A percentile compares a stretch with the other conserved stretches of the same genome.
Conservation (phyloP, 805 yeast genomes). For the Ogataea pignaliae region DNA sequence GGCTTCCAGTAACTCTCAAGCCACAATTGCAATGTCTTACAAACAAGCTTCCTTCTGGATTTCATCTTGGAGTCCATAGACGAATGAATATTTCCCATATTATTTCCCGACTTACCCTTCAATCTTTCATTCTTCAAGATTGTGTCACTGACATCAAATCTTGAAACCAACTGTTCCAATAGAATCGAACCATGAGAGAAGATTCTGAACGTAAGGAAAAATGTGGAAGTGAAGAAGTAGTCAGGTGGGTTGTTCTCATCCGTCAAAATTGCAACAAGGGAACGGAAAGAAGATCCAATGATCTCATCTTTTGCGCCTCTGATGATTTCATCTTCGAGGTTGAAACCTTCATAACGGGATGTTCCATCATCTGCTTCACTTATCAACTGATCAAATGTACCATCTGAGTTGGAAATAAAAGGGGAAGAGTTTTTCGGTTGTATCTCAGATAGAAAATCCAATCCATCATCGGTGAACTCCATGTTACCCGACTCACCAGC, state of each 20-base stretch:
- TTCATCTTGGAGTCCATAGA: slow-evolving; percentile 42
- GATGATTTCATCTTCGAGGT: slow-evolving; percentile 41
- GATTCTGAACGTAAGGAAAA: slow-evolving; percentile 70
- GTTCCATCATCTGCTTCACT: slow-evolving; percentile 2
- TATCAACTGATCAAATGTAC: slow-evolving; percentile 18
- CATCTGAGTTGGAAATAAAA: slow-evolving; percentile 22
- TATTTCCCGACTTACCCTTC: slow-evolving; percentile 13
- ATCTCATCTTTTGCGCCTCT: slow-evolving; percentile 48
- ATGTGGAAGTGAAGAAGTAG: slow-evolving; percentile 64
- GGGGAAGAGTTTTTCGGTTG: slow-evolving; percentile 24
- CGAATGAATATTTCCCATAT: slow-evolving; percentile 35
- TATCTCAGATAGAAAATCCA: slow-evolving; percentile 35
- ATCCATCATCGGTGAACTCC: slow-evolving; percentile 44
- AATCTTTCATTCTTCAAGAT: slow-evolving; percentile 26
- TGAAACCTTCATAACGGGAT: slow-evolving; percentile 3
- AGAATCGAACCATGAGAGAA: slow-evolving; percentile 66
- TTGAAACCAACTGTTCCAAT: slow-evolving; percentile 58
- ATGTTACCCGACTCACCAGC: slow-evolving; percentile 48
- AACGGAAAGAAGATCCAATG: slow-evolving; percentile 68
- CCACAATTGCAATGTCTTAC: slow-evolving; percentile 76
- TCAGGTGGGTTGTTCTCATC: slow-evolving; percentile 63
- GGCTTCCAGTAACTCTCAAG: slow-evolving; percentile 85
- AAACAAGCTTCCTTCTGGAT: slow-evolving; percentile 62
- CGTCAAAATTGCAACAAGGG: slow-evolving; percentile 60
- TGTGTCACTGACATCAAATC: slow-evolving; percentile 52